These are phyloP conservation scores for Quercus aquifolioides DNA, from an alignment of 306 rosid genomes.

Conservation along the genomic window DNA sequence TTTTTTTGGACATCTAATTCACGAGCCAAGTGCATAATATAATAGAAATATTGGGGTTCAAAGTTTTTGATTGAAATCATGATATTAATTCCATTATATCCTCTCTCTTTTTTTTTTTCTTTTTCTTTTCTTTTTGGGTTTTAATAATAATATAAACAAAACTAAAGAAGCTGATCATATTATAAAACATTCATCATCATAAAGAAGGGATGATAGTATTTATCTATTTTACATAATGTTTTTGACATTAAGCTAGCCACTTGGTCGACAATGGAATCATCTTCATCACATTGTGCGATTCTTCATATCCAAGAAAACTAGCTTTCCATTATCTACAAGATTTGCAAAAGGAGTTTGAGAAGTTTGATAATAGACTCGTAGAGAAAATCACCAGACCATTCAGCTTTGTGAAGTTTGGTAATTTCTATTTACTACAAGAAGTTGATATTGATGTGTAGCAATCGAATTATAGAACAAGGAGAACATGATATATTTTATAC, in stretches of 20 bases:
- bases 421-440: slow-evolving; percentile 18
- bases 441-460: slow-evolving; percentile 2
- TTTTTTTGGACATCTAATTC: not conserved
- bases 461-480: slow-evolving; percentile 12
- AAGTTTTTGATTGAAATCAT: too few relatives aligned
- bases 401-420: slow-evolving; percentile 68
- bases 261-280: slow-evolving; percentile 63
- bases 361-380: slow-evolving; percentile 49
- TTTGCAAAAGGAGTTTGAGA: slow-evolving; percentile 59
- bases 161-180: not conserved
- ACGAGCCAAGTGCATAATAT: too few relatives aligned
- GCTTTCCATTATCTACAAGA: slow-evolving; percentile 69
- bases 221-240: not conserved
- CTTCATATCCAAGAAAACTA: slow-evolving; percentile 70
- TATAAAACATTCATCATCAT: not conserved
- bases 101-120: not conserved
- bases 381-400: slow-evolving; percentile 53
- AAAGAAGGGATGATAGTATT: not conserved
- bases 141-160: not conserved
- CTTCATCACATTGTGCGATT: slow-evolving; percentile 60
- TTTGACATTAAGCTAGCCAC: slow-evolving; percentile 37
- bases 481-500: not conserved
- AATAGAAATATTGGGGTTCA: too few relatives aligned
- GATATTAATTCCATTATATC: too few relatives aligned
- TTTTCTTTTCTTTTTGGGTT: too few relatives aligned